Evolutionary conservation across 2,329 filamentous ascomycete species (phyloP).

Genomic region (Orbilia oligospora): DNA sequence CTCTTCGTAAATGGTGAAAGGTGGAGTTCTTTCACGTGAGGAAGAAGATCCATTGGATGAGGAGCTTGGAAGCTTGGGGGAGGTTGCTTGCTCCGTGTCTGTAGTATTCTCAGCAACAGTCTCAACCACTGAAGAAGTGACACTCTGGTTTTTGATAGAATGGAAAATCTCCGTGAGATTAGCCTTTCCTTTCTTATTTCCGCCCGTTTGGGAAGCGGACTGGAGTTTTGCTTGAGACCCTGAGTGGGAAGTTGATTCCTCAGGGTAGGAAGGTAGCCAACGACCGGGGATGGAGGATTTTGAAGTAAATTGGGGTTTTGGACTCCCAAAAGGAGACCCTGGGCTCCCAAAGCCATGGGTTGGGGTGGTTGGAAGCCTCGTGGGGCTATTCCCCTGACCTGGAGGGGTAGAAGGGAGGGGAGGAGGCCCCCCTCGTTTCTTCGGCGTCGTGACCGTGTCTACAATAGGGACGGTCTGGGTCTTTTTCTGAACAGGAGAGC

Average conservation of each 20-base stretch:
- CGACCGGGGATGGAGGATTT: slow-evolving; percentile 28
- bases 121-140: background rate
- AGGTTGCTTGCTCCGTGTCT: background rate
- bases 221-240: background rate
- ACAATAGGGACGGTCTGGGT: background rate
- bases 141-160: background rate
- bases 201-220: background rate
- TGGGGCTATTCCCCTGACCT: background rate
- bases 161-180: background rate
- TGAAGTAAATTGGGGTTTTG: slow-evolving; percentile 32
- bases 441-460: background rate
- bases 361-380: background rate
- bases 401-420: background rate
- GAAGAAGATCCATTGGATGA: background rate
- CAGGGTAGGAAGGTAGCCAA: slow-evolving; percentile 34
- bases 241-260: background rate
- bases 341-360: slow-evolving; percentile 18
- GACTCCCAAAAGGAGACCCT: slow-evolving; percentile 19
- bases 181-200: background rate
- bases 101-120: background rate
- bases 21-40: slow-evolving; percentile 4
- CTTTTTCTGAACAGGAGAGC: background rate
- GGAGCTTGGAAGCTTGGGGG: background rate
- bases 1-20: slow-evolving; percentile 9
- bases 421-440: background rate